Evolutionary conservation across 208 protist species (phyloP), one percentile per base, ranked within the genome.

Genomic region (Crithidia bombi): DNA sequence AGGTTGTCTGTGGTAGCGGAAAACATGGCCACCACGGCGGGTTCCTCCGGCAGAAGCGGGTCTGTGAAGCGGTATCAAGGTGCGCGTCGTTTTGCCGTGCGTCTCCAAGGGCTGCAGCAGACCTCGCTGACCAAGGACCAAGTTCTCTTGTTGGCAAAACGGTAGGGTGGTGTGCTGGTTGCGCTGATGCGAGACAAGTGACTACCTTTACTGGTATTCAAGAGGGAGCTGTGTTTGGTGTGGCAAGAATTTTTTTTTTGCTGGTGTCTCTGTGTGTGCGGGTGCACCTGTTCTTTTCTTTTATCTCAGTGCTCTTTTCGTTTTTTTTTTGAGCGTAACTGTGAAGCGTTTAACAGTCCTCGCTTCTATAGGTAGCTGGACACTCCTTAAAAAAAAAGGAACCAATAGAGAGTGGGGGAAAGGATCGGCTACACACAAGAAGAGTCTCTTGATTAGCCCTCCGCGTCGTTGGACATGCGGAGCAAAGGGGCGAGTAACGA

Each of bases 41-140:
- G 63, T 21, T 71, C 71, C 25, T 77, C 71, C 0, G 62, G 64
- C 11, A 77, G 71, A 55, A 71, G 71, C 56, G 71, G 71, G 10
- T 77, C 71, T 3, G 71, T 77, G 49, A 77, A 70, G 56, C 71
- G 71, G 21, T 77, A 77, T 41, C 64, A 67, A 32, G 78, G 79
- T 25, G 7, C 39, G 15, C 74, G 82, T 3, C 72, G 46, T 14
- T 91, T 84, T 55, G 50, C 55, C 15, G 85, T 88, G 14, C 79
- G 71, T 32, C 61, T 91, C 32, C 65, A 73, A 41, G 85, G 85
- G 25, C 55, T 87, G 12, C 85, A 91, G 63, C 59, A 81, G 58
- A 91, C 85, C 10, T 56, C 58, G 43, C 65, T 91, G 61, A 83
- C 82, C 4, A 44, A 78, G 9, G 69, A 88, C 49, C 85, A 91